Conservation (phyloP, 495 filamentous ascomycete species). For the Penicillium roqueforti region DNA sequence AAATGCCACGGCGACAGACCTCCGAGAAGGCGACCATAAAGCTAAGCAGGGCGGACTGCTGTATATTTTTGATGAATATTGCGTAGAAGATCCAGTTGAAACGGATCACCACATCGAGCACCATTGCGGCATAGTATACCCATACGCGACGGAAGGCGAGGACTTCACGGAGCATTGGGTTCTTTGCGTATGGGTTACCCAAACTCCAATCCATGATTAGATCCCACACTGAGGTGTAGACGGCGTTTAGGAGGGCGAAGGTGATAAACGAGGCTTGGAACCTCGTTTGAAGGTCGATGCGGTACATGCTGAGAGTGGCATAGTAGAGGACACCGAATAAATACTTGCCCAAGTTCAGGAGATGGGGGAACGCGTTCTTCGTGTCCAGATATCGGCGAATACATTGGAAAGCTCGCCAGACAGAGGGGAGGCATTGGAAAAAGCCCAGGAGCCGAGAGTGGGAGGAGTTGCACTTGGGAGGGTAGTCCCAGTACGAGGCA, state of each 20-base stretch:
- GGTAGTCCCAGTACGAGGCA: slow-evolving; percentile 64
- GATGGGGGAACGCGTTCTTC: slow-evolving; percentile 80
- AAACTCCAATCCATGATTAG: slow-evolving; percentile 95
- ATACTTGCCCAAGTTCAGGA: slow-evolving; percentile 92
- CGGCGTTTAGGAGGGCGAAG: slow-evolving; percentile 71
- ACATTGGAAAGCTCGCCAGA: slow-evolving; percentile 89
- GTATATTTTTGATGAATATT: slow-evolving; percentile 69
- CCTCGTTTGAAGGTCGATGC: slow-evolving; percentile 56
- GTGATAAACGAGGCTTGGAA: slow-evolving; percentile 69
- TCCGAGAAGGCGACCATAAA: slow-evolving; percentile 76
- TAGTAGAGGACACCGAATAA: slow-evolving; percentile 77
- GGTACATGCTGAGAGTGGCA: slow-evolving; percentile 71
- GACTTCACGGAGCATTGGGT: slow-evolving; percentile 71
- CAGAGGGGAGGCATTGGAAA: slow-evolving; percentile 74
- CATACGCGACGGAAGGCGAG: slow-evolving; percentile 70
- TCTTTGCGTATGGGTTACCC: slow-evolving; percentile 65
- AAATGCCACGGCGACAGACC: slow-evolving; percentile 76
- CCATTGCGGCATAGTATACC: slow-evolving; percentile 82
- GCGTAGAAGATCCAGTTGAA: slow-evolving; percentile 96
- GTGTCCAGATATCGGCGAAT: slow-evolving; percentile 86
- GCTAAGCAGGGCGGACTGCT: slow-evolving; percentile 73
- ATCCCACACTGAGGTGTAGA: slow-evolving; percentile 92
- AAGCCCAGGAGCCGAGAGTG: slow-evolving; percentile 84
- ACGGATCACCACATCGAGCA: slow-evolving; percentile 79
- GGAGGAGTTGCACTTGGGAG: slow-evolving; percentile 74